Conservation (phyloP, 306 rosid species). For the Trifolium repens region DNA sequence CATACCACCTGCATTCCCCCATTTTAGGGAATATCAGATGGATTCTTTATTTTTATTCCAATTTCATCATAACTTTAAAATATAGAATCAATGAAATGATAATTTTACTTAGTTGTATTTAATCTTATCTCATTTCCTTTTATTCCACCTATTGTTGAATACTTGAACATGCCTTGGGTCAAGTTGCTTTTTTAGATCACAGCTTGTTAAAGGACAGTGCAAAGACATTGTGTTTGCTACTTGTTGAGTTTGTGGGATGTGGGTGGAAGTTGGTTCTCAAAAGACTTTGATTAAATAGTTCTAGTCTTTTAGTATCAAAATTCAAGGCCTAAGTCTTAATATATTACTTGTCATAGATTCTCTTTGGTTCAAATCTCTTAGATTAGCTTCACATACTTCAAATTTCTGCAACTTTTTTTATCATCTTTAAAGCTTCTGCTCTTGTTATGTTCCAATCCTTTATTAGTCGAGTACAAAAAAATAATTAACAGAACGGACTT, state of each 20-base stretch:
- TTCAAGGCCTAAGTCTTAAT: too few relatives aligned
- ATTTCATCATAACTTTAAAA: not conserved
- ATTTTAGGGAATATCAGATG: not conserved
- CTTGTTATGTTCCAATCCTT: not conserved
- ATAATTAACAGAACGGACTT: not conserved
- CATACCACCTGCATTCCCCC: constrained; percentile 24
- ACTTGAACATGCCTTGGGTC: constrained; percentile 41
- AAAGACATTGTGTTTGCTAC: not conserved
- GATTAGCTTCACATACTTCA: not conserved
- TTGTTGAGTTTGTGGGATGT: not conserved
- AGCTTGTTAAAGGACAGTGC: constrained; percentile 44
- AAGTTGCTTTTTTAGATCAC: constrained; percentile 62
- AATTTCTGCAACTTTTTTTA: not conserved
- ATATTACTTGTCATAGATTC: too few relatives aligned
- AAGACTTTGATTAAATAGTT: not conserved
- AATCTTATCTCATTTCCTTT: not conserved
- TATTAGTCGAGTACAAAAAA: not conserved
- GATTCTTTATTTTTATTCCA: not conserved
- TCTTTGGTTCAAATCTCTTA: not conserved
- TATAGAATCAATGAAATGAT: not conserved
- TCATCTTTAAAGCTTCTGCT: not conserved
- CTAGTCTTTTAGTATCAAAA: too few relatives aligned
- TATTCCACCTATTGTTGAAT: constrained; percentile 34
- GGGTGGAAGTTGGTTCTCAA: too few relatives aligned
- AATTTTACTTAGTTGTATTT: not conserved